A percentile compares a stretch with the other conserved stretches of the same genome.
phyloP scores from a whole-genome alignment of 2,329 filamentous ascomycete species.

The Laburnicola sp. region DNA sequence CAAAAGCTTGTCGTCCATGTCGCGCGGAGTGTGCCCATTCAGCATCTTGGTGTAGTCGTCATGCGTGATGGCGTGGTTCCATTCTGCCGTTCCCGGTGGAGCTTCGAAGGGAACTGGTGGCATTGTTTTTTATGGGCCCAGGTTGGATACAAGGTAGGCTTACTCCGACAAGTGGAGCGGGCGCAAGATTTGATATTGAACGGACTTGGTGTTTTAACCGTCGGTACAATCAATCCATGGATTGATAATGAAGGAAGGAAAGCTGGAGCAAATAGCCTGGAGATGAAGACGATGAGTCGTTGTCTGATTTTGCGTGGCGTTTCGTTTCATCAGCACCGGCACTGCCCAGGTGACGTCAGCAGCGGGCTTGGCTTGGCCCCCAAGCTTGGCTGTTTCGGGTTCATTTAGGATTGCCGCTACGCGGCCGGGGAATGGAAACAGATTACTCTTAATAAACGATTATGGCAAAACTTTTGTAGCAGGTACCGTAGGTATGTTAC shows the following conservation, averaged over 20 bases:
- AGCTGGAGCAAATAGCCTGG: constrained; percentile 5
- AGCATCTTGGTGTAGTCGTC: constrained; percentile 7
- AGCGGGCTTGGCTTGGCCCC: not conserved
- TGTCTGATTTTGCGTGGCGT: constrained; percentile 1
- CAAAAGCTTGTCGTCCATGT: constrained; percentile 1
- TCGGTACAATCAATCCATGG: constrained; percentile 1
- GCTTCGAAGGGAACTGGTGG: constrained; percentile 4
- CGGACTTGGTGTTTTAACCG: constrained; percentile 1
- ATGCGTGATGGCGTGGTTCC: constrained; percentile 1
- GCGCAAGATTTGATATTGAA: not conserved
- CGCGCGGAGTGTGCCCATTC: not conserved
- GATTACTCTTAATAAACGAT: too few relatives aligned
- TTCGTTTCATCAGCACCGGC: not conserved
- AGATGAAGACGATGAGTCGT: constrained; percentile 6
- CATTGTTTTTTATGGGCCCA: constrained; percentile 2
- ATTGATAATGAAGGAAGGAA: constrained; percentile 1
- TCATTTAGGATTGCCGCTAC: too few relatives aligned
- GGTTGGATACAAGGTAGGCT: not conserved
- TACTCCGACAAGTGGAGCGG: constrained; percentile 1
- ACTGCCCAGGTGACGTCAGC: not conserved
- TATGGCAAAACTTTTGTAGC: too few relatives aligned
- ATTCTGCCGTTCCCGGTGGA: constrained; percentile 3
- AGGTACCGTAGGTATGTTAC: too few relatives aligned
- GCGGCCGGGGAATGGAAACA: too few relatives aligned
- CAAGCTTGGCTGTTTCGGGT: too few relatives aligned